Evolutionary conservation across 148 eudicot species (phyloP).

Genomic region (Tetragonia tetragonoides): DNA sequence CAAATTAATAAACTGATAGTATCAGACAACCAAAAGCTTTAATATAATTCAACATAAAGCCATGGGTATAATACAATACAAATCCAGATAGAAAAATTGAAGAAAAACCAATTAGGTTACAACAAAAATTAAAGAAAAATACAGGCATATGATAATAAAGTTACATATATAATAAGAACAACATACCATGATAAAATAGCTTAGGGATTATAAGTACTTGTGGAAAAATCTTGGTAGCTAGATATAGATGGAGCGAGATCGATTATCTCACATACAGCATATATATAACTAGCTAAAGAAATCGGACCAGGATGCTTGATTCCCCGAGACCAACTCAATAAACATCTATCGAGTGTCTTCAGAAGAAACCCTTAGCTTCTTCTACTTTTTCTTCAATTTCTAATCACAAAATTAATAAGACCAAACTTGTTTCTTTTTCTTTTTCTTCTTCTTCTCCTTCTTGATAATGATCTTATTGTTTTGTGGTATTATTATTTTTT

Average conservation of each 20-base stretch:
- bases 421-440: not conserved
- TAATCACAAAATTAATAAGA: not conserved
- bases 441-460: not conserved
- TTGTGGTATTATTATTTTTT: not conserved
- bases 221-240: no score
- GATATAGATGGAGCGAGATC: no score
- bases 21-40: not conserved
- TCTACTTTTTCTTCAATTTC: not conserved
- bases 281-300: constrained; percentile 16
- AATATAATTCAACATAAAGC: not conserved
- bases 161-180: not conserved
- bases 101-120: no score
- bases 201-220: no score
- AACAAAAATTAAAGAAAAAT: no score
- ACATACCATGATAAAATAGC: not conserved
- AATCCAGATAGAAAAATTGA: no score
- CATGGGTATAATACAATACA: no score
- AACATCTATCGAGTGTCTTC: not conserved
- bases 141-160: not conserved
- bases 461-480: not conserved
- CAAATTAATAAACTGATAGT: not conserved
- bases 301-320: constrained; percentile 45
- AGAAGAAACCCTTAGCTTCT: not conserved
- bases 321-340: constrained; percentile 29
- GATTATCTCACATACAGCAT: not conserved